Percentiles rank a stretch among this genome's conserved stretches.
Evolutionary conservation across 495 filamentous ascomycete genomes (phyloP).

Genomic region (Pseudoneurospora amorphoporcata): DNA sequence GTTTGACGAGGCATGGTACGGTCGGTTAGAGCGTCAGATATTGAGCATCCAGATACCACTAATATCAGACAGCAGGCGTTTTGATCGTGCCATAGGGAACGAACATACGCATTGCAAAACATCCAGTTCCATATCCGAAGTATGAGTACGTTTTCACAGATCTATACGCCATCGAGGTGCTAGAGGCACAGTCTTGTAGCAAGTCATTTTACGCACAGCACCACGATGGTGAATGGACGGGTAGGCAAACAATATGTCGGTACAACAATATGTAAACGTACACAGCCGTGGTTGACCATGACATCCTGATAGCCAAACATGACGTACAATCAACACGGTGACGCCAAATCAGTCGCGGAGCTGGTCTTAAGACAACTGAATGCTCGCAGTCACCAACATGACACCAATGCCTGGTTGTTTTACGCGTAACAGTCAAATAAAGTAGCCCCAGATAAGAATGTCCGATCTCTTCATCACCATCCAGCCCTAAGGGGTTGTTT

Average conservation of each 20-base stretch:
- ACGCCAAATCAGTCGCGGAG: not conserved
- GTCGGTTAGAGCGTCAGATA: not conserved
- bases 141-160: not conserved
- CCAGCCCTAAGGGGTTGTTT: slow-evolving; percentile 28
- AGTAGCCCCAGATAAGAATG: slow-evolving; percentile 18
- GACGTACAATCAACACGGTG: not conserved
- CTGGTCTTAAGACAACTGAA: not conserved
- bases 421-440: not conserved
- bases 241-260: not conserved
- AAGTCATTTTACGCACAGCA: not conserved
- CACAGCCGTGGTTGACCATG: not conserved
- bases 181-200: not conserved
- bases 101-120: not conserved
- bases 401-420: not conserved
- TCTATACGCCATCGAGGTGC: not conserved
- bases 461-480: slow-evolving; percentile 36
- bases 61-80: not conserved
- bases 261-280: not conserved
- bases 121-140: not conserved
- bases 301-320: not conserved
- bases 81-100: not conserved
- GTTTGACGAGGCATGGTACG: not conserved
- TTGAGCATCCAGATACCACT: not conserved
- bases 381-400: not conserved
- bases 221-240: not conserved